Evolutionary conservation across 768 basidiomycete species (phyloP), one percentile per base, ranked within the genome.

Genomic region (Boletus patriciae): DNA sequence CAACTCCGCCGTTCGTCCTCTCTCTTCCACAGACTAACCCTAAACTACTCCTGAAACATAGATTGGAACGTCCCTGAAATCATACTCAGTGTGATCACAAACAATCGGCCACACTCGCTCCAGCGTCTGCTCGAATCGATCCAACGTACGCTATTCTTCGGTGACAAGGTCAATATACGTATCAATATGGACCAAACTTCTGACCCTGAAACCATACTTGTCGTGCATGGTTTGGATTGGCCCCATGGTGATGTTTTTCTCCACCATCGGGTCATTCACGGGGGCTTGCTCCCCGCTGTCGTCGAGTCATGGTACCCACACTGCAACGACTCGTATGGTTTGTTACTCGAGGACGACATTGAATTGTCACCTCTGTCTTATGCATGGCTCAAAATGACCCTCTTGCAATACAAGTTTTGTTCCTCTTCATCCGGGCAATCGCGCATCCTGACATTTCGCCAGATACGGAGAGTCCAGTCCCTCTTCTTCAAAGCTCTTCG

Each of bases 241-340:
- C 66, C 66, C 1, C 78, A 84, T 59, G 90, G 91, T 6, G 62
- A 71, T 37, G 61, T 85, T 8, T 80, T 80, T 55, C 63, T 90
- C 8, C 84, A 91, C 52, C 89, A 86, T 64, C 82, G 93, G 25
- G 78, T 92, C 54, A 72, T 89, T n/a, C 86, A 85, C 55, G 92
- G 85, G 3, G 92, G 92, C 5, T 77, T 94, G 19, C 80, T 94
- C 52, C 80, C 89, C 3, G 89, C 92, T 7, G 84, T 95, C 15
- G 87, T 93, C 15, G 92, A 94, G 71, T 90, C 90, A 6, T 95
- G 93, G 92, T 94, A 91, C 66, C 92, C 93, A 6, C 72, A 76
- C 25, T 78, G 80, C 31, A 80, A 91, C 57, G 74, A 94, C 62
- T 82, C 84, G 2, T 93, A 92, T 66, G 92, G 88, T 8, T 67